Conservation (phyloP, 1,139 yeast genomes). For the Taiozyma sp. region DNA sequence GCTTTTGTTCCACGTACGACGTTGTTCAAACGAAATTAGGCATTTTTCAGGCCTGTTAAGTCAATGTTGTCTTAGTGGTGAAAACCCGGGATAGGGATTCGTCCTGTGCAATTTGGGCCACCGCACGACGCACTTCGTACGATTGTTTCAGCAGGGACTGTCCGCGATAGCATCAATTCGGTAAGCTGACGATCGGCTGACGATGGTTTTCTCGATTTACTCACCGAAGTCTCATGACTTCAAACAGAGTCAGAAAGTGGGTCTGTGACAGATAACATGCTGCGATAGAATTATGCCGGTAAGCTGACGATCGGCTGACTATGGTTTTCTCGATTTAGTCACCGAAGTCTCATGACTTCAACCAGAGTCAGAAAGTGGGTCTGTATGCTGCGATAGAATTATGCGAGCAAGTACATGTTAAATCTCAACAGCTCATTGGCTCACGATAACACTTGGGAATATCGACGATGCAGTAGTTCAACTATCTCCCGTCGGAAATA, state of each 20-base stretch:
- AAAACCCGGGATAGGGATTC: no score
- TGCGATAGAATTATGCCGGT: no score
- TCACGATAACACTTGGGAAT: background rate
- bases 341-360: background rate
- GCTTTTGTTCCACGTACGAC: no score
- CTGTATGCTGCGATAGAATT: background rate
- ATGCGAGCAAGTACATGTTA: background rate
- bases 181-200: background rate
- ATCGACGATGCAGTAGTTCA: background rate
- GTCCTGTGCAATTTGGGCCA: no score
- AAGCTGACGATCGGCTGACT: slow-evolving; percentile 16
- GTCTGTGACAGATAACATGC: background rate
- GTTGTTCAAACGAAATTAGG: no score
- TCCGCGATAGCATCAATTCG: no score
- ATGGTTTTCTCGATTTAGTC: slow-evolving; percentile 23
- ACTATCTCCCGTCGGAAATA: no score
- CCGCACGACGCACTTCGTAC: background rate
- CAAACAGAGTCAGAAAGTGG: background rate
- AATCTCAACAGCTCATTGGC: background rate
- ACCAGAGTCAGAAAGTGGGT: background rate
- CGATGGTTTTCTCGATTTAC: slow-evolving; percentile 29
- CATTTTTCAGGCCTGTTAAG: no score
- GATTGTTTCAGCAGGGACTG: no score
- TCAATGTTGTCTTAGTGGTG: no score
- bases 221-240: background rate